Evolutionary conservation across 1,284 basidiomycete genomes (phyloP), one percentile per base, ranked within the genome.

Genomic region (Melampsora abietis-canadensis): DNA sequence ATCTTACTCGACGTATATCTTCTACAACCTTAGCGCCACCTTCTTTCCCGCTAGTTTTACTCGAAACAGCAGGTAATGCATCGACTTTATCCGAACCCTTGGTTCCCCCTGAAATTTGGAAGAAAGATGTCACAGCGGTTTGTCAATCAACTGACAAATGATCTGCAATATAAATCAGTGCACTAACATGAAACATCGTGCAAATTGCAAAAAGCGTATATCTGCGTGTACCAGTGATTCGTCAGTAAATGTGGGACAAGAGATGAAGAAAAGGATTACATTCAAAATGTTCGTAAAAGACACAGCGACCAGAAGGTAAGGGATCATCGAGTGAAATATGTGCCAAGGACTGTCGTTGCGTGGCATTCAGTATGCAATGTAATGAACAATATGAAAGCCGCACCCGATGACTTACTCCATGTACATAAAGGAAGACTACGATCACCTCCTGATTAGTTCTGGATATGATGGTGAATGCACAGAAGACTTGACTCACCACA

Each of bases 51-150:
- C 83, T 82, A 82, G 92, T 92, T 77, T 88, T 90, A 61, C 89
- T 93, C 14, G 88, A 91, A 63, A 96, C 88, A 0, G 92, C 90
- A 0, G 94, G 95, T n/a, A 98, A 85, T 0, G 90, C 90, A 79
- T 97, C 94, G 0, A 89, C 93, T 82, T 95, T 94, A 84, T 98
- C 95, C 76, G 91, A 92, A 68, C 94, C 94, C 83, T 95, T 95
- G 19, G 93, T 96, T 83, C 93, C 92, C 93, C 92, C 93, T 44
- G 89, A 91, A 24, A 14, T 2, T 19, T 19, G 27, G 2, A 72
- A 62, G 31, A 27, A n/a, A 54, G 27, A 54, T 54, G 6, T 27
- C 27, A 27, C 7, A 5, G 5, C 1, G 1, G 2, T 12, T 6
- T 40, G 37, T 40, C 34, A 8, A 40, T 40, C 4, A 10, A 12